Conservation (phyloP, 1,284 basidiomycete species). For the Puccinia triticina region DNA sequence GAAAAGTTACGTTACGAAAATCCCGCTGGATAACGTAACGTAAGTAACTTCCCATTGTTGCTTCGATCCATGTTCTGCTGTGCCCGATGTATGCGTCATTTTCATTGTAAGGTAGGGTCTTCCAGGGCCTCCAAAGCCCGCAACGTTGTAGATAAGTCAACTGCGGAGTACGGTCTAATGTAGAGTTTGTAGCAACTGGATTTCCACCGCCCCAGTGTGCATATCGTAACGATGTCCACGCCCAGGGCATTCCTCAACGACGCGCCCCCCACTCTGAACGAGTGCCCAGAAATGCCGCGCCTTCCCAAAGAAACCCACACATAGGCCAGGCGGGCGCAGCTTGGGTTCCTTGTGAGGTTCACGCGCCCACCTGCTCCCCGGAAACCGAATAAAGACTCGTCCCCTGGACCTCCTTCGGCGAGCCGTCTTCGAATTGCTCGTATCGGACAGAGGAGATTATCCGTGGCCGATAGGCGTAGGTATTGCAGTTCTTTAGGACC, state of each 20-base stretch:
- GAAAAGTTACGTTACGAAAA: background rate
- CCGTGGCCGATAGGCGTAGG: background rate
- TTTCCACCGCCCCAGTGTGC: too few relatives aligned
- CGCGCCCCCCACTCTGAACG: background rate
- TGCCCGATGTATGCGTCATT: too few relatives aligned
- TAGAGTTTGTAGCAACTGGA: too few relatives aligned
- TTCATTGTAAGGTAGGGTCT: too few relatives aligned
- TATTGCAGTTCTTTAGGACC: background rate
- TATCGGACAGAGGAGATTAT: background rate
- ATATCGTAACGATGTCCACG: too few relatives aligned
- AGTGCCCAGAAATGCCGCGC: background rate
- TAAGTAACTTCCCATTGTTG: background rate
- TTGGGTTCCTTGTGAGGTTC: background rate
- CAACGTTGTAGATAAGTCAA: too few relatives aligned
- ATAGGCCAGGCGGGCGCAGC: background rate
- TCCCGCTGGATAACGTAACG: background rate
- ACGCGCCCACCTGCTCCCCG: background rate
- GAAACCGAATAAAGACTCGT: background rate
- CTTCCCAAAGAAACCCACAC: background rate
- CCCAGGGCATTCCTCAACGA: background rate
- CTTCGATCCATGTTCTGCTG: background rate
- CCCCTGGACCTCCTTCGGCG: background rate
- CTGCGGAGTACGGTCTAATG: too few relatives aligned
- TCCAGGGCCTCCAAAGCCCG: too few relatives aligned
- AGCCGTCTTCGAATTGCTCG: background rate